Conservation (phyloP, 1,284 basidiomycete species). For the Vanrija humicola region DNA sequence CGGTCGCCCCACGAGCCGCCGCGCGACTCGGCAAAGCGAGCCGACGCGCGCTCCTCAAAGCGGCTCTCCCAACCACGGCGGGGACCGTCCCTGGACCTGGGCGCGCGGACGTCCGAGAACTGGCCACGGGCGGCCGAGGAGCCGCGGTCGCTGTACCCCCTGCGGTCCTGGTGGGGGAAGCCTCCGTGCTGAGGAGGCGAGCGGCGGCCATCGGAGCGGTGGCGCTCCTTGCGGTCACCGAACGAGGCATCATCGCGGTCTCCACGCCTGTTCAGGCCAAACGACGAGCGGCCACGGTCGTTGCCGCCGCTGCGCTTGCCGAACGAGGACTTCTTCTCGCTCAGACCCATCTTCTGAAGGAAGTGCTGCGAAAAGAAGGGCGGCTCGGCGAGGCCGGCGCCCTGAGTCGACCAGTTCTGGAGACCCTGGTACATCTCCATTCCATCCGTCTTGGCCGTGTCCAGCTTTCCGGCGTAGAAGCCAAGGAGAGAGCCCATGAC, state of each 20-base stretch:
- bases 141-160: background rate
- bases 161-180: background rate
- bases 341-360: conserved; percentile 45
- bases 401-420: conserved; percentile 62
- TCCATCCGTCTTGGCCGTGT: conserved; percentile 53
- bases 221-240: background rate
- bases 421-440: conserved; percentile 59
- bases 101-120: no score
- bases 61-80: background rate
- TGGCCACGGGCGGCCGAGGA: background rate
- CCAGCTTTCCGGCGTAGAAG: conserved; percentile 63
- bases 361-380: conserved; percentile 56
- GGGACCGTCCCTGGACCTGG: background rate
- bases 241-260: background rate
- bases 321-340: background rate
- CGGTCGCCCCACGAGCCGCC: background rate
- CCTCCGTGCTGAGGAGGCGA: background rate
- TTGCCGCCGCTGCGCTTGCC: background rate
- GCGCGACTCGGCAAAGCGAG: background rate
- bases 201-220: no score
- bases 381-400: conserved; percentile 54
- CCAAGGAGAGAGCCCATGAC: conserved; percentile 70
- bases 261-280: conserved; percentile 1
- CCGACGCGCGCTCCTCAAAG: background rate
- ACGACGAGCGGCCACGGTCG: background rate